Conservation (phyloP, 805 yeast genomes). For the Candida ovalis region DNA sequence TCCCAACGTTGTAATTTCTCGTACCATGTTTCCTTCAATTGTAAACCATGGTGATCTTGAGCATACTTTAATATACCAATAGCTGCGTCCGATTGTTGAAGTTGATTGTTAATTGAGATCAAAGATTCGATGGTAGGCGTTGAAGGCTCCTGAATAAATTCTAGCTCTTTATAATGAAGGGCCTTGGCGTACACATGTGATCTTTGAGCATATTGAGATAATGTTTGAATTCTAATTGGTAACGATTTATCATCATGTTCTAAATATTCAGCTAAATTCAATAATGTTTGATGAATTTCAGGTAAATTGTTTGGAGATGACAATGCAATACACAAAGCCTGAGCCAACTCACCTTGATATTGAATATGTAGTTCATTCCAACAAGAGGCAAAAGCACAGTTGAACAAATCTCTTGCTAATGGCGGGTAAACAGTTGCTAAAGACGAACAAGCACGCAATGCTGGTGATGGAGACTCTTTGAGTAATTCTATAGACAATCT, state of each 20-base stretch:
- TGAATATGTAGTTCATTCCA: slow-evolving; percentile 91
- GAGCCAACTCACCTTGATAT: slow-evolving; percentile 84
- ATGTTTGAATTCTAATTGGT: slow-evolving; percentile 83
- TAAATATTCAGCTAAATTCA: slow-evolving; percentile 92
- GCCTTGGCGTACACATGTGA: slow-evolving; percentile 99
- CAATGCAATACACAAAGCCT: slow-evolving; percentile 79
- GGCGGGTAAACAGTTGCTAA: slow-evolving; percentile 86
- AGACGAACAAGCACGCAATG: slow-evolving; percentile 87
- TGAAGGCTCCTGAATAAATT: slow-evolving; percentile 89
- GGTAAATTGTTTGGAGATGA: slow-evolving; percentile 93
- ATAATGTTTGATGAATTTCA: slow-evolving; percentile 84
- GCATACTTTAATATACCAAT: slow-evolving; percentile 95
- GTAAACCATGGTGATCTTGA: slow-evolving; percentile 83
- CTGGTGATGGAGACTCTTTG: slow-evolving; percentile 92
- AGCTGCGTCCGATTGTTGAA: slow-evolving; percentile 97
- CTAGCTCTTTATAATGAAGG: slow-evolving; percentile 90
- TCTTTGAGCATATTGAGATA: slow-evolving; percentile 89
- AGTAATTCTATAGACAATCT: slow-evolving; percentile 79
- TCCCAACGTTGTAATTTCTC: slow-evolving; percentile 98
- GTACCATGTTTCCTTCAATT: slow-evolving; percentile 95
- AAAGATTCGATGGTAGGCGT: slow-evolving; percentile 89
- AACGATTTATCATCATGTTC: slow-evolving; percentile 95
- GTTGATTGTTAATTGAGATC: slow-evolving; percentile 87
- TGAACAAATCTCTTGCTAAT: slow-evolving; percentile 84
- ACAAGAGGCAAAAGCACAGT: slow-evolving; percentile 91